These are phyloP conservation scores for Trametes punicea DNA, from an alignment of 768 basidiomycete species.

Conservation along the genomic window DNA sequence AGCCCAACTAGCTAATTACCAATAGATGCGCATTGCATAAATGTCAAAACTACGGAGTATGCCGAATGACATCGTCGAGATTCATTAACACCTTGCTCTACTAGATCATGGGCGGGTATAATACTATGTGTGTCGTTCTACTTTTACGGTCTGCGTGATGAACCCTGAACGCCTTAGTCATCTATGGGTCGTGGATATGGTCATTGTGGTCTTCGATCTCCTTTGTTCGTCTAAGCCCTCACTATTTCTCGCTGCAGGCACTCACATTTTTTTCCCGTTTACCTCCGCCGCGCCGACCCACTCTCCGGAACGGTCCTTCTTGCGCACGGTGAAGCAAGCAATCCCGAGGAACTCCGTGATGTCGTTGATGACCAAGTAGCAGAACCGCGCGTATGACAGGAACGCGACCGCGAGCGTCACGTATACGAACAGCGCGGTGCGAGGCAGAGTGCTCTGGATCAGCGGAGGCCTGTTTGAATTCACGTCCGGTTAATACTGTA, in stretches of 20 bases:
- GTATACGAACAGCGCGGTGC: constrained; percentile 70
- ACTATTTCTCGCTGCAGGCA: neutral
- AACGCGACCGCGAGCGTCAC: constrained; percentile 67
- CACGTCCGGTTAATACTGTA: no score
- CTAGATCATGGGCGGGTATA: no score
- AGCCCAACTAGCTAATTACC: no score
- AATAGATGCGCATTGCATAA: no score
- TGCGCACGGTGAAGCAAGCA: constrained; percentile 90
- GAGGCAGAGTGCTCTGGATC: constrained; percentile 63
- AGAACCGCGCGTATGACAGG: constrained; percentile 72
- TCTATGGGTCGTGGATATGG: no score
- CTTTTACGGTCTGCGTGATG: no score
- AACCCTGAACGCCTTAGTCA: neutral
- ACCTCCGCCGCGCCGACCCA: constrained; percentile 44
- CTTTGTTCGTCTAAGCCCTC: neutral
- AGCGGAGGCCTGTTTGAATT: constrained; percentile 50
- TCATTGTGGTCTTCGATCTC: neutral
- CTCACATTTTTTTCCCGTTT: constrained; percentile 17
- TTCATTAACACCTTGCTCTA: no score
- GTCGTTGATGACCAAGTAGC: constrained; percentile 75
- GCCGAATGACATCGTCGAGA: no score
- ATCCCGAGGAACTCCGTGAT: constrained; percentile 92
- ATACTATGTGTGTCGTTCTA: no score
- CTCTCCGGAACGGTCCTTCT: constrained; percentile 67
- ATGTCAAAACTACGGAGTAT: no score